A percentile compares a stretch with the other conserved stretches of the same genome.
Evolutionary conservation across 768 basidiomycete genomes (phyloP).

Genomic region (Chalciporus pseudorubinellus): DNA sequence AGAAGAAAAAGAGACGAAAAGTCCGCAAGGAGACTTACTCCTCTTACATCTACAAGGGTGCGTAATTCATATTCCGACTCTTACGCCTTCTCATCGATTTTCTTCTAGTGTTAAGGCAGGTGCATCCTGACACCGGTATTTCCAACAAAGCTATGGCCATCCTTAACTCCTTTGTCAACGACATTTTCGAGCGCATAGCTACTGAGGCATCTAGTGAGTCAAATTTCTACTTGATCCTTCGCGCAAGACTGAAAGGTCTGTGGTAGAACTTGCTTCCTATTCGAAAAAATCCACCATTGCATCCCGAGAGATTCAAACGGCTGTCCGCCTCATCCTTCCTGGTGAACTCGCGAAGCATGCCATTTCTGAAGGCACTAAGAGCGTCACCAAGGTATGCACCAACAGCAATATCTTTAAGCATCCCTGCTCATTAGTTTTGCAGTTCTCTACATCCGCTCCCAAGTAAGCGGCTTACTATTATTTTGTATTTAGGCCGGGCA

Average conservation of each 20-base stretch:
- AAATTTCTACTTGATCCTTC: background rate
- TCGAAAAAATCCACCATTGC: constrained; percentile 99
- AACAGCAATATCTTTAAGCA: background rate
- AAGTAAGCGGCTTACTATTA: constrained; percentile 30
- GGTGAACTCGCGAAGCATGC: constrained; percentile 99
- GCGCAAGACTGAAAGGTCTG: background rate
- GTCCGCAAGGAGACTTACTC: constrained; percentile 89
- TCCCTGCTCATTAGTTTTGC: background rate
- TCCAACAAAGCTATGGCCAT: constrained; percentile 96
- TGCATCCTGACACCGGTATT: constrained; percentile 98
- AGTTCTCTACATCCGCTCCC: constrained; percentile 48
- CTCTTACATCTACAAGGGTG: constrained; percentile 93
- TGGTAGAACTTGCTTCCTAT: constrained; percentile 88
- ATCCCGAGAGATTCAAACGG: constrained; percentile 96
- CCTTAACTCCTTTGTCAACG: constrained; percentile 89
- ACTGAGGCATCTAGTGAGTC: constrained; percentile 81
- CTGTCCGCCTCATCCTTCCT: constrained; percentile 92
- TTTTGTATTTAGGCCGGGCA: constrained; percentile 17
- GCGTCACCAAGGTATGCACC: constrained; percentile 54
- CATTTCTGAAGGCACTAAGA: constrained; percentile 90
- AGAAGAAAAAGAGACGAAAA: constrained; percentile 91
- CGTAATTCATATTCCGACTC: background rate
- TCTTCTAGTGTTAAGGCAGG: constrained; percentile 83
- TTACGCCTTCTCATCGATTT: constrained; percentile 1
- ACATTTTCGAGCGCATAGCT: constrained; percentile 91